These are phyloP conservation scores for Carex myosuroides DNA, from an alignment of 176 grass and related monocot genomes.

Conservation along the genomic window DNA sequence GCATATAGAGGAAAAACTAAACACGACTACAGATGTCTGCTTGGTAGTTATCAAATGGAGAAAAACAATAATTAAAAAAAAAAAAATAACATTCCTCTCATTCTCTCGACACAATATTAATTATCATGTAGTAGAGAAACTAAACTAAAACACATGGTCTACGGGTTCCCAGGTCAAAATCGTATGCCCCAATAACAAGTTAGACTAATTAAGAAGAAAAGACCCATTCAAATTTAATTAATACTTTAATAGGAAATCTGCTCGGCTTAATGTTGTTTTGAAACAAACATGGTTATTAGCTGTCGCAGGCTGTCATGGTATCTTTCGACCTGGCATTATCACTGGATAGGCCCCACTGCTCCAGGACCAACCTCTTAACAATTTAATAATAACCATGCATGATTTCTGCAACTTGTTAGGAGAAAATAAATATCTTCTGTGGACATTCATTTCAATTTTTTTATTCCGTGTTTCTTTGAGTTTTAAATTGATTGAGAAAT, in stretches of 20 bases:
- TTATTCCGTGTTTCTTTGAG: neutral
- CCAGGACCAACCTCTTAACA: neutral
- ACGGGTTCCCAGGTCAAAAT: neutral
- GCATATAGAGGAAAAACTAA: neutral
- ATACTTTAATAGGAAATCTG: neutral
- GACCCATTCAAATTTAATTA: neutral
- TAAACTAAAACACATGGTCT: neutral
- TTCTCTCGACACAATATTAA: neutral
- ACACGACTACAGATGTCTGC: neutral
- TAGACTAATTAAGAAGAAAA: neutral
- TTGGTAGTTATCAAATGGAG: neutral
- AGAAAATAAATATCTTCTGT: neutral
- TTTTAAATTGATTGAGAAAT: neutral
- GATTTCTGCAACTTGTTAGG: neutral
- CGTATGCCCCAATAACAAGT: neutral
- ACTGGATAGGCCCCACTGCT: neutral
- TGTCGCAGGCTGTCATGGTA: slow-evolving; percentile 18
- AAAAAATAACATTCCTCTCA: neutral
- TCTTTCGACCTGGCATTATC: slow-evolving; percentile 14
- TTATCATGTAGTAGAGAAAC: neutral
- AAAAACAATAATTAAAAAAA: neutral
- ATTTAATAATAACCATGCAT: neutral
- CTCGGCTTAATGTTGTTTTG: neutral
- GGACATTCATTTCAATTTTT: neutral
- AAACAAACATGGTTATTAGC: neutral